Base-by-base conservation (phyloP, 1,139 yeast species). In the Yamadazyma sp. region DNA sequence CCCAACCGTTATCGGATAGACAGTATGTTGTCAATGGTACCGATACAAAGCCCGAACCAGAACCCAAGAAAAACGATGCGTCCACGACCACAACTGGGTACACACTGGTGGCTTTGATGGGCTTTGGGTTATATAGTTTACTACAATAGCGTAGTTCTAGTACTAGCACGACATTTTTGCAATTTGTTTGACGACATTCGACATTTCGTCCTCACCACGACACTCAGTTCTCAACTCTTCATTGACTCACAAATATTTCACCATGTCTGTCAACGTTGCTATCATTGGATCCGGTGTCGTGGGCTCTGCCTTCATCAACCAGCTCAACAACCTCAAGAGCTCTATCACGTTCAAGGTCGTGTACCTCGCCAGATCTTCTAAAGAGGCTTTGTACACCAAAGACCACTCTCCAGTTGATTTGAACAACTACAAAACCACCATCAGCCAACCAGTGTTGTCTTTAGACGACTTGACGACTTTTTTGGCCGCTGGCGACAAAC, bases 271-370 rank as follows among this genome's bases (percentile, higher is more conserved):
- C 35, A 84, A 86, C 58, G 69, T 87, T 45, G 95, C 95, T 38
- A 78, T 87, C 49, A 82, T 87, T 49, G 96, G 96, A 42, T 82
- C 96, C 35, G 97, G 97, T 52, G 92, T 89, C 38, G 97, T 92
- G 44, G 99, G 99, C 42, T 76, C 94, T 26, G 89, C 96, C 38
- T 88, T 88, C 66, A 59, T 70, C 53, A 61, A 53, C 52, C 77
- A 71, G 56, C 71, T 92, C 62, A 78, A 79, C 54, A 94, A 85
- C 66, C 73, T 90, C 50, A 70, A 76, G 47, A 47, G 68, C 41
- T 57, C 78, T 24, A 74, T 85, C 50, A 67, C 70, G 31, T 88
- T 82, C 71, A 85, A 88, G 52, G 85, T 92, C 25, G 80, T 92
- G 34, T 76, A 86, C 50, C 76, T 92, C 44, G 89, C 96, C 36